Evolutionary conservation across 139 green algal species (phyloP).

Genomic region (Coelastrella sp.): DNA sequence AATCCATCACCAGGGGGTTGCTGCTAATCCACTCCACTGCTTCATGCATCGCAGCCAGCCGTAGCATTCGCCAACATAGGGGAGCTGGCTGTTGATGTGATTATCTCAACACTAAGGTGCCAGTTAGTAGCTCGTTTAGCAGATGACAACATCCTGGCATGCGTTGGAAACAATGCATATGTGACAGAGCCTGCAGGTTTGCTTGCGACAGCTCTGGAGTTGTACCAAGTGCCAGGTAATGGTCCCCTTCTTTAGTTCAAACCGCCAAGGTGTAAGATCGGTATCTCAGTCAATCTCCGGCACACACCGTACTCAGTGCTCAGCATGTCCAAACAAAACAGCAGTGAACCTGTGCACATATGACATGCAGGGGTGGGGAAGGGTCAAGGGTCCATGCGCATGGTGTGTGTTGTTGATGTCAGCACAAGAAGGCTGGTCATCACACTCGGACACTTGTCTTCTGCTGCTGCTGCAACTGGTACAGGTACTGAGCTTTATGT

Average conservation of each 20-base stretch:
- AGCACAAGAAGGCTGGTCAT: too few species aligned
- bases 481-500: conserved; percentile 58
- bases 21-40: too few species aligned
- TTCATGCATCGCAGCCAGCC: conserved; percentile 61
- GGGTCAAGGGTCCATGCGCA: too few species aligned
- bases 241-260: neutral
- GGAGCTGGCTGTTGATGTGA: conserved; percentile 82
- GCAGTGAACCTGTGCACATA: neutral
- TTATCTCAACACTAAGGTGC: conserved; percentile 63
- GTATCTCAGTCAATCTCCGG: too few species aligned
- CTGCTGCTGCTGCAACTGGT: too few species aligned
- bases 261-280: too few species aligned
- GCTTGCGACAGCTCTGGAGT: conserved; percentile 70
- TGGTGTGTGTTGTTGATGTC: too few species aligned
- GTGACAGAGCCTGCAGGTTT: conserved; percentile 31
- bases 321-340: too few species aligned
- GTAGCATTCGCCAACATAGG: conserved; percentile 78
- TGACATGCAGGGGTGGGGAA: too few species aligned
- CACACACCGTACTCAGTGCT: too few species aligned
- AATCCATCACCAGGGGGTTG: too few species aligned
- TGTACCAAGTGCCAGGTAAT: conserved; percentile 56
- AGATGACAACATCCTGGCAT: conserved; percentile 70
- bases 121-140: conserved; percentile 51
- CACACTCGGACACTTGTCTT: too few species aligned
- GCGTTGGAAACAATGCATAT: conserved; percentile 71